Conservation (phyloP, 345 rosid genomes). For the Tarenaya hassleriana region DNA sequence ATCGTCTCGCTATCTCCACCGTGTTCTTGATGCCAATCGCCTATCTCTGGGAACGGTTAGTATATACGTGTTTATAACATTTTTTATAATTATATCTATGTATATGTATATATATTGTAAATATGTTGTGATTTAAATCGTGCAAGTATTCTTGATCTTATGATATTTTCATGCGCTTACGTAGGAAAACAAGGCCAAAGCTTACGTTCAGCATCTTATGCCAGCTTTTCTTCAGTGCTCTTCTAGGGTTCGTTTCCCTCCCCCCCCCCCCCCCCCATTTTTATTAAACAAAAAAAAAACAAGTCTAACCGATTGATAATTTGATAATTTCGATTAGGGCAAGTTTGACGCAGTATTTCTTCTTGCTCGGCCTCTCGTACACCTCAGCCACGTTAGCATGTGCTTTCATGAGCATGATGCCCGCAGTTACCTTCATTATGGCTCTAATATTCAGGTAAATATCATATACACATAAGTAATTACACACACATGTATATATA, state of each 20-base stretch:
- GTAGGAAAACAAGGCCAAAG: slow-evolving; percentile 64
- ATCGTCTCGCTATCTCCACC: slow-evolving; percentile 47
- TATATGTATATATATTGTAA: no score
- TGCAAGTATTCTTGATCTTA: not conserved
- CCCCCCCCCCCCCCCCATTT: no score
- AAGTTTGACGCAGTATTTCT: slow-evolving; percentile 54
- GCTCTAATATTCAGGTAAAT: slow-evolving; percentile 56
- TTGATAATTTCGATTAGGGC: slow-evolving; percentile 30
- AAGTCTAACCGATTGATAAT: not conserved
- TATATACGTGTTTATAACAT: not conserved
- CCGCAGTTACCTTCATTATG: slow-evolving; percentile 53
- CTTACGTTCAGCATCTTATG: slow-evolving; percentile 43
- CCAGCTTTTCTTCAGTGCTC: slow-evolving; percentile 55
- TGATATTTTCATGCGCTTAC: not conserved
- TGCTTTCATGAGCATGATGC: slow-evolving; percentile 56
- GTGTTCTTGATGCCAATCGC: slow-evolving; percentile 48
- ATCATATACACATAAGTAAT: no score
- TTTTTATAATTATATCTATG: not conserved
- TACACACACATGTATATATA: no score
- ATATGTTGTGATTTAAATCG: not conserved
- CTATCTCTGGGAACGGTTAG: slow-evolving; percentile 52
- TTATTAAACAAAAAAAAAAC: no score
- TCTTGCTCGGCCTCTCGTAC: slow-evolving; percentile 57
- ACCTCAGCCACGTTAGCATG: slow-evolving; percentile 55
- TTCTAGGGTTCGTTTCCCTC: slow-evolving; percentile 62